phyloP scores from a whole-genome alignment of 345 rosid genomes.

The Salix koriyanagi region DNA sequence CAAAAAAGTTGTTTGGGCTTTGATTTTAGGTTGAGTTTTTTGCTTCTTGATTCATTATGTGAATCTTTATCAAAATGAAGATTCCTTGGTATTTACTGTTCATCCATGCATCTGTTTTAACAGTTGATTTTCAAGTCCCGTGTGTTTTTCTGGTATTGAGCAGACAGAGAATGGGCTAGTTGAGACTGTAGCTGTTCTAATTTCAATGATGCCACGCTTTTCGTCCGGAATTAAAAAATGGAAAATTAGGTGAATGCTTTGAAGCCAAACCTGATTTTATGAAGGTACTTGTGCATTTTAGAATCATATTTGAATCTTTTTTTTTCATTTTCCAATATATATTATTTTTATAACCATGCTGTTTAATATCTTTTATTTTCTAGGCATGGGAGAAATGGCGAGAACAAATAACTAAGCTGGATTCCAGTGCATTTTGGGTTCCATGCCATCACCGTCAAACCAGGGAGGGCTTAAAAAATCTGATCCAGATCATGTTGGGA shows the following conservation, averaged over 20 bases:
- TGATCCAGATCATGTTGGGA: constrained; percentile 89
- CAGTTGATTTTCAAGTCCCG: neutral
- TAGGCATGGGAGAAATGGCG: constrained; percentile 99
- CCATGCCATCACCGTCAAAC: constrained; percentile 80
- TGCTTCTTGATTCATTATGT: neutral
- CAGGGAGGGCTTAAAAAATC: constrained; percentile 79
- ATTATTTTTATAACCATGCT: neutral
- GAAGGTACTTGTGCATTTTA: constrained; percentile 51
- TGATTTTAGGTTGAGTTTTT: neutral
- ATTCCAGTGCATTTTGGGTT: constrained; percentile 80
- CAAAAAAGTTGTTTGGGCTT: neutral
- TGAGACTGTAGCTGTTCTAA: constrained; percentile 87
- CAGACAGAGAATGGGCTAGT: constrained; percentile 96
- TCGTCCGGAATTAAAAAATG: constrained; percentile 61
- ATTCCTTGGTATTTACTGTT: neutral
- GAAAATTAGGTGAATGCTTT: constrained; percentile 77
- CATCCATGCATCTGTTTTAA: neutral
- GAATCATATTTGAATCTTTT: neutral
- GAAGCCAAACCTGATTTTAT: constrained; percentile 84
- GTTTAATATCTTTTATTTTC: constrained; percentile 6
- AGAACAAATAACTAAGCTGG: constrained; percentile 72
- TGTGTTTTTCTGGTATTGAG: constrained; percentile 23
- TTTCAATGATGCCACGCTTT: constrained; percentile 90
- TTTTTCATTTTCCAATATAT: neutral
- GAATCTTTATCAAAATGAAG: neutral